phyloP scores from a whole-genome alignment of 2,329 filamentous ascomycete genomes.

The Colletotrichum tanaceti region DNA sequence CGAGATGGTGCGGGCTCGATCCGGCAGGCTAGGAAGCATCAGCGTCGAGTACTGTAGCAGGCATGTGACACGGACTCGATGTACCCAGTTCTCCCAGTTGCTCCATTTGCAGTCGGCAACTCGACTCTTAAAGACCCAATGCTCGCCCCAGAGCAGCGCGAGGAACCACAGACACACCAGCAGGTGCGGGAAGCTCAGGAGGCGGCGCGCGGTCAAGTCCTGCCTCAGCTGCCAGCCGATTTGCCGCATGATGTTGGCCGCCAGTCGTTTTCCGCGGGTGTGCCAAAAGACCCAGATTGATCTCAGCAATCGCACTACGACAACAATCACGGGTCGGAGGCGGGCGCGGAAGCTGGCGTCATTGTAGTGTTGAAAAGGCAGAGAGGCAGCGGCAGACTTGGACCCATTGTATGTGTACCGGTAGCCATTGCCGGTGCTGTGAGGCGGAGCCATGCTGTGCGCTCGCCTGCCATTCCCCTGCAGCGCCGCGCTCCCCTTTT shows the following conservation, averaged over 20 bases:
- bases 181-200: conserved; percentile 73
- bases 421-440: conserved; percentile 51
- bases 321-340: conserved; percentile 27
- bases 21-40: conserved; percentile 70
- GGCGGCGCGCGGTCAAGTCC: conserved; percentile 63
- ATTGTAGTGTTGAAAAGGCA: conserved; percentile 40
- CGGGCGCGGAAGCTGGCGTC: conserved; percentile 41
- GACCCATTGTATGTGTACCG: conserved; percentile 30
- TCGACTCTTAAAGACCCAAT: conserved; percentile 77
- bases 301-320: conserved; percentile 23
- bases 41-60: background rate
- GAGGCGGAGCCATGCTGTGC: conserved; percentile 50
- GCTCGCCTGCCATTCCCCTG: conserved; percentile 46
- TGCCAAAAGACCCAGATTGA: conserved; percentile 34
- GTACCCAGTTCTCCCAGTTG: conserved; percentile 93
- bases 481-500: conserved; percentile 27
- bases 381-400: conserved; percentile 25
- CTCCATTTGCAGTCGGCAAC: conserved; percentile 83
- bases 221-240: conserved; percentile 49
- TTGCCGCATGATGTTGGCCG: conserved; percentile 29
- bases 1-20: conserved; percentile 83
- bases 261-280: conserved; percentile 32
- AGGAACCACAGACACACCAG: conserved; percentile 80
- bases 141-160: conserved; percentile 86
- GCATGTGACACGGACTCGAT: conserved; percentile 44